These are phyloP conservation scores for Kondoa subrosea DNA, from an alignment of 768 basidiomycete species.

Conservation along the genomic window DNA sequence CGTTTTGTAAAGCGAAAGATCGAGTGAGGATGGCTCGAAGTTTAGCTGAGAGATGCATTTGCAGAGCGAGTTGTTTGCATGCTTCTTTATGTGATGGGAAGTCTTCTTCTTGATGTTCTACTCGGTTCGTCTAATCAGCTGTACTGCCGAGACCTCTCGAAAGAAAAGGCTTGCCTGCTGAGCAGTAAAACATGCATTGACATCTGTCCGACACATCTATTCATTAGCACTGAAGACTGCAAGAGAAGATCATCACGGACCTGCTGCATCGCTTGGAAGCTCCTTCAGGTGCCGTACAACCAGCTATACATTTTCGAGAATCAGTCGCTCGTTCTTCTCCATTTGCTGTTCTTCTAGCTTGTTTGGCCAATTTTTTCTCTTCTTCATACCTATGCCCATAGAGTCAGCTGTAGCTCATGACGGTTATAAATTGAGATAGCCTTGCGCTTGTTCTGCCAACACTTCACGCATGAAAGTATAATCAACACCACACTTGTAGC, in stretches of 20 bases:
- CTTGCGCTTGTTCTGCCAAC: not conserved
- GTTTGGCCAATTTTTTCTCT: not conserved
- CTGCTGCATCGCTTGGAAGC: not conserved
- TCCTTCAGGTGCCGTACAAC: not conserved
- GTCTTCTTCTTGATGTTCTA: not conserved
- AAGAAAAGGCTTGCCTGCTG: too few species aligned
- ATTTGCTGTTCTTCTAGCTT: not conserved
- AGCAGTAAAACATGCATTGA: not conserved
- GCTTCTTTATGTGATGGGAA: not conserved
- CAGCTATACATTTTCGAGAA: not conserved
- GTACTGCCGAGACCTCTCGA: too few species aligned
- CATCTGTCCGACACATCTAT: not conserved
- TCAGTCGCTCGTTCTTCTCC: not conserved
- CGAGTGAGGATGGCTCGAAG: not conserved
- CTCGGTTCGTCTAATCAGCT: too few species aligned
- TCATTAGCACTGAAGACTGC: not conserved
- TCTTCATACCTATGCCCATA: too few species aligned
- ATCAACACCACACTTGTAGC: not conserved
- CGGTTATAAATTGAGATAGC: too few species aligned
- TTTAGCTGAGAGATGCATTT: not conserved
- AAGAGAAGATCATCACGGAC: not conserved
- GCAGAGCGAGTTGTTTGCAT: not conserved
- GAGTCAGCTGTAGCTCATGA: too few species aligned
- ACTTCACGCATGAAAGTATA: not conserved
- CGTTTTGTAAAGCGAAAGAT: not conserved